Percentiles rank a stretch among this genome's conserved stretches.
phyloP scores from a whole-genome alignment of 2,329 filamentous ascomycete genomes.

The Cytospora paraplurivora region DNA sequence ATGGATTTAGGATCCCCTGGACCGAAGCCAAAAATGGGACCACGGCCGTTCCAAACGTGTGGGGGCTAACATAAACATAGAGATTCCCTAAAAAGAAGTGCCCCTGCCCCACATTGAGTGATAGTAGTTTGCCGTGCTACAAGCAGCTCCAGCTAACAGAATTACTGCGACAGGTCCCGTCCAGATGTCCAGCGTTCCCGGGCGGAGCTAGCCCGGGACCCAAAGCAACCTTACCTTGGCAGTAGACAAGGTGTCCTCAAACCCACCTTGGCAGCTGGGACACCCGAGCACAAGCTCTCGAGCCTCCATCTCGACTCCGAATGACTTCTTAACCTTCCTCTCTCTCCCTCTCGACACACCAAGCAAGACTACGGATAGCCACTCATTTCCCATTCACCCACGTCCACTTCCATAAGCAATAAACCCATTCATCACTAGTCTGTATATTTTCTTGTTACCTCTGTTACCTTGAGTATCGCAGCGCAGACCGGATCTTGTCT shows the following conservation, averaged over 20 bases:
- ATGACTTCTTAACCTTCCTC: neutral
- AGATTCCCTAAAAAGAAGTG: too few species aligned
- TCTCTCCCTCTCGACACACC: conserved; percentile 13
- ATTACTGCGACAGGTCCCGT: neutral
- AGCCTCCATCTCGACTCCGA: neutral
- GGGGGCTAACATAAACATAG: neutral
- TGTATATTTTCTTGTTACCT: conserved; percentile 12
- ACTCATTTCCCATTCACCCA: conserved; percentile 16
- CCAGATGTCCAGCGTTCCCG: neutral
- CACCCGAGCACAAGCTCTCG: neutral
- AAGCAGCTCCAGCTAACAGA: neutral
- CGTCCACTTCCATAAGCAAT: conserved; percentile 1
- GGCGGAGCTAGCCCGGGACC: neutral
- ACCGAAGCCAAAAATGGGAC: neutral
- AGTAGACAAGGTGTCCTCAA: conserved; percentile 1
- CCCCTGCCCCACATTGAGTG: neutral
- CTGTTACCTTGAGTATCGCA: conserved; percentile 16
- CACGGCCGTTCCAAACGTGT: neutral
- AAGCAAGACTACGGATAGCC: conserved; percentile 16
- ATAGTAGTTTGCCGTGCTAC: neutral
- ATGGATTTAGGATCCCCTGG: neutral
- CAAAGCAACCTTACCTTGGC: neutral
- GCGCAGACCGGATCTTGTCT: conserved; percentile 20
- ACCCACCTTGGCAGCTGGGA: neutral
- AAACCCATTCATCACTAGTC: conserved; percentile 5